These are phyloP conservation scores for Geoglossum glabrum DNA, from an alignment of 495 filamentous ascomycete genomes.

Conservation along the genomic window DNA sequence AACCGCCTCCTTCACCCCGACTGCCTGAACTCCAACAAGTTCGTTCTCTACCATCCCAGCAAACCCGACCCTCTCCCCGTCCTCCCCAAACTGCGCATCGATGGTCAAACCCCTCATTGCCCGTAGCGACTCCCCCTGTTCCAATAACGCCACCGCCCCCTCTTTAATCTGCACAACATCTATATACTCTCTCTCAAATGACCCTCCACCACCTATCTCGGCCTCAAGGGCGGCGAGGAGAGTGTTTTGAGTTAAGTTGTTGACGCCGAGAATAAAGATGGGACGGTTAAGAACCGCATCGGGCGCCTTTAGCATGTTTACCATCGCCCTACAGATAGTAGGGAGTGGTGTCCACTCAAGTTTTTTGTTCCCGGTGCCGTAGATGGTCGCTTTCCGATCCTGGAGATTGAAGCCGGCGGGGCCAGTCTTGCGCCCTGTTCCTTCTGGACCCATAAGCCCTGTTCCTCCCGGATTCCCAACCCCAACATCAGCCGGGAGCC, in stretches of 20 bases:
- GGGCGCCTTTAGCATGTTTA: slow-evolving; percentile 10
- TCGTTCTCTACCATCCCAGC: slow-evolving; percentile 7
- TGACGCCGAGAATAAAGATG: slow-evolving; percentile 9
- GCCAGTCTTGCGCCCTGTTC: slow-evolving; percentile 13
- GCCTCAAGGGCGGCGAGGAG: slow-evolving; percentile 9
- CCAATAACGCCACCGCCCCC: slow-evolving; percentile 11
- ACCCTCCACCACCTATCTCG: slow-evolving; percentile 4
- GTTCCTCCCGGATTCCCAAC: no score
- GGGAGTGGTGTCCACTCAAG: slow-evolving; percentile 11
- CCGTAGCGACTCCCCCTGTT: slow-evolving; percentile 6
- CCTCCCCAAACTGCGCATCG: not conserved
- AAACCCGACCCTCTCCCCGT: not conserved
- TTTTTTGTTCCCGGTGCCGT: slow-evolving; percentile 10
- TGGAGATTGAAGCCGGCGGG: slow-evolving; percentile 11
- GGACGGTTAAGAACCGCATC: slow-evolving; percentile 7
- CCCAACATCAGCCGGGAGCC: no score
- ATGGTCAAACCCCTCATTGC: slow-evolving; percentile 7
- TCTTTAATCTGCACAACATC: slow-evolving; percentile 11
- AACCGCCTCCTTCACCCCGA: slow-evolving; percentile 10
- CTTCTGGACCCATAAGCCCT: no score
- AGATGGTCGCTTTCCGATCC: slow-evolving; percentile 5
- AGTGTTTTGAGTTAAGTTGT: slow-evolving; percentile 7
- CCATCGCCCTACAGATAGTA: slow-evolving; percentile 4
- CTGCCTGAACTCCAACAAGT: slow-evolving; percentile 6
- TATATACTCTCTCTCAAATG: slow-evolving; percentile 7